phyloP scores from a whole-genome alignment of 2,329 filamentous ascomycete genomes.

The Colletotrichum sansevieriae region DNA sequence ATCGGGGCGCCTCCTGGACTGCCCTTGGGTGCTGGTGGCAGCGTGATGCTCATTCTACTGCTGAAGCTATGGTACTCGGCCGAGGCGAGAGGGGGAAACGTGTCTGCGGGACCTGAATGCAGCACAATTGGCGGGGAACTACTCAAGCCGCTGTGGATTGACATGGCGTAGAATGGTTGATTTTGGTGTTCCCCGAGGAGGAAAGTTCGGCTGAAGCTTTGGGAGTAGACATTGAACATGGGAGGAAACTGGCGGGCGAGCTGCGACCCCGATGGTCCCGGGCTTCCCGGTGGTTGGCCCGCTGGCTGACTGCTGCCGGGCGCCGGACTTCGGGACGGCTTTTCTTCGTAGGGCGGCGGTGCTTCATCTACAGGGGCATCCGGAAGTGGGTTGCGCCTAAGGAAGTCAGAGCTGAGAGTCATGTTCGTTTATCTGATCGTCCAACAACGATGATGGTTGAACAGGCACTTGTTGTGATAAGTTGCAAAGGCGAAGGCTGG shows the following conservation, averaged over 20 bases:
- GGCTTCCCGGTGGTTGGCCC: background rate
- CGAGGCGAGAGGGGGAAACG: conserved; percentile 37
- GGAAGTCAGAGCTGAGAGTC: background rate
- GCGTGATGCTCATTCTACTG: conserved; percentile 33
- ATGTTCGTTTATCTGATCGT: conserved; percentile 1
- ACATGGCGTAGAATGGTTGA: conserved; percentile 41
- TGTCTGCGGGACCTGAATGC: conserved; percentile 40
- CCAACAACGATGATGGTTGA: too few relatives aligned
- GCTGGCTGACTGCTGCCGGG: background rate
- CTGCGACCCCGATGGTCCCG: conserved; percentile 13
- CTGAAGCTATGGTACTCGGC: conserved; percentile 39
- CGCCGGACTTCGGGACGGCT: conserved; percentile 20
- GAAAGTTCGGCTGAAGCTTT: conserved; percentile 41
- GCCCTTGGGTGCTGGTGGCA: conserved; percentile 30
- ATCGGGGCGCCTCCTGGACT: conserved; percentile 32
- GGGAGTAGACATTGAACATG: conserved; percentile 41
- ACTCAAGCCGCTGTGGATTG: conserved; percentile 34
- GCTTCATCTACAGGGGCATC: conserved; percentile 22
- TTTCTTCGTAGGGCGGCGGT: conserved; percentile 39
- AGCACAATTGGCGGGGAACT: conserved; percentile 41
- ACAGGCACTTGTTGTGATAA: too few relatives aligned
- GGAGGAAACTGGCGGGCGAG: conserved; percentile 42
- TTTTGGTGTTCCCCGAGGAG: conserved; percentile 39
- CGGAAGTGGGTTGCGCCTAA: conserved; percentile 20
- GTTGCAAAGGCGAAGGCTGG: too few relatives aligned